Evolutionary conservation across 306 rosid species (phyloP).

Genomic region (Canavalia ensiformis): DNA sequence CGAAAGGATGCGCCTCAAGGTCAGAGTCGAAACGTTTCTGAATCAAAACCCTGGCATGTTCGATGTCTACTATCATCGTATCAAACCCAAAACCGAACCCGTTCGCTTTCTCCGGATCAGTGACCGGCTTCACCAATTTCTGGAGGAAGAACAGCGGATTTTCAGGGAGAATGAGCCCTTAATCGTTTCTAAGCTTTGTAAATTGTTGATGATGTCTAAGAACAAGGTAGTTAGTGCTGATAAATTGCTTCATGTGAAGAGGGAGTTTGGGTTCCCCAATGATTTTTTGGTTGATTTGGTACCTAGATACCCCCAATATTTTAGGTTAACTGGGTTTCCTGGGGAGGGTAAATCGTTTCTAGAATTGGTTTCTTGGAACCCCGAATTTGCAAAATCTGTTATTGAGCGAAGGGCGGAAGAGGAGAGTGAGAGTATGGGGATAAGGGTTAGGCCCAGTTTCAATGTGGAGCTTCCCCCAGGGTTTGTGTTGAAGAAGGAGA

Average conservation of each 20-base stretch:
- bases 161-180: slow-evolving; percentile 59
- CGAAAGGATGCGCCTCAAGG: slow-evolving; percentile 71
- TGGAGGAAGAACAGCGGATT: slow-evolving; percentile 65
- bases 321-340: slow-evolving; percentile 70
- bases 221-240: slow-evolving; percentile 74
- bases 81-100: slow-evolving; percentile 79
- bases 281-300: slow-evolving; percentile 87
- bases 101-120: slow-evolving; percentile 65
- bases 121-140: slow-evolving; percentile 58
- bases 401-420: slow-evolving; percentile 83
- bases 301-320: slow-evolving; percentile 76
- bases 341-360: slow-evolving; percentile 79
- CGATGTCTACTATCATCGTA: slow-evolving; percentile 64
- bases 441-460: slow-evolving; percentile 83
- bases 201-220: slow-evolving; percentile 83
- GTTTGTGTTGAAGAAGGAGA: slow-evolving; percentile 77
- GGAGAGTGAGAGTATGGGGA: slow-evolving; percentile 65
- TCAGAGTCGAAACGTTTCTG: slow-evolving; percentile 58
- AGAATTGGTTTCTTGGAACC: slow-evolving; percentile 78
- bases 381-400: slow-evolving; percentile 76
- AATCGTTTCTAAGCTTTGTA: slow-evolving; percentile 75
- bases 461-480: slow-evolving; percentile 73
- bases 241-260: slow-evolving; percentile 83
- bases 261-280: slow-evolving; percentile 87
- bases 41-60: slow-evolving; percentile 73